A percentile compares a stretch with the other conserved stretches of the same genome.
phyloP scores from a whole-genome alignment of 495 filamentous ascomycete species.

The Aspergillus kassunensis region DNA sequence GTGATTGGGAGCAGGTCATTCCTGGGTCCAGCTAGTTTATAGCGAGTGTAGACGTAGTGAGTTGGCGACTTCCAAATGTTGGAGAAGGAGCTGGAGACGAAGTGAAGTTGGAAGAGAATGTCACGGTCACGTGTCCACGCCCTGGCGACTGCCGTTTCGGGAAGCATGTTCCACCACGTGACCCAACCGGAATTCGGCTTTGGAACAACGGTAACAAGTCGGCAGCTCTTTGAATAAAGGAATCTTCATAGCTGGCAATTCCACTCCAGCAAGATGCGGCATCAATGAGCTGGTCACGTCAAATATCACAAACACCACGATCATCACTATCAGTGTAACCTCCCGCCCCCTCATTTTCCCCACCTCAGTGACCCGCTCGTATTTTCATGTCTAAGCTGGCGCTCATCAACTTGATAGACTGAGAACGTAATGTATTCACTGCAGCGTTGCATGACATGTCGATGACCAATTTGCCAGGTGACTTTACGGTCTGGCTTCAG shows the following conservation, averaged over 20 bases:
- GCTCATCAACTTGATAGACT: constrained; percentile 32
- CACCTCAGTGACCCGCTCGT: constrained; percentile 24
- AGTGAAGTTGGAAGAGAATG: neutral
- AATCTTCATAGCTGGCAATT: too few species aligned
- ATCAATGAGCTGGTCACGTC: constrained; percentile 32
- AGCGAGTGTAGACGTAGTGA: neutral
- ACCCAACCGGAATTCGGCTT: too few species aligned
- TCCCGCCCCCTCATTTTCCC: constrained; percentile 17
- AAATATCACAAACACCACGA: constrained; percentile 22
- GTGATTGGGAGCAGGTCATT: neutral
- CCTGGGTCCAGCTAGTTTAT: neutral
- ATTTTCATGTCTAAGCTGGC: constrained; percentile 39
- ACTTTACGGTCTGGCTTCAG: constrained; percentile 50
- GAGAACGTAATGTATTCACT: constrained; percentile 39
- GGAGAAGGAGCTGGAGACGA: neutral
- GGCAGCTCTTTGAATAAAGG: too few species aligned
- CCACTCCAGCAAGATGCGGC: too few species aligned
- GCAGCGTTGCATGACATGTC: constrained; percentile 32
- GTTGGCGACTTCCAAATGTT: neutral
- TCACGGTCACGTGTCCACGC: neutral
- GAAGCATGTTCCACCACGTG: neutral
- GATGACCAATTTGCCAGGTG: constrained; percentile 27
- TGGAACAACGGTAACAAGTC: too few species aligned
- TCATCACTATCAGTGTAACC: constrained; percentile 31
- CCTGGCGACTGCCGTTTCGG: neutral